Percentiles rank a stretch among this genome's conserved stretches.
Evolutionary conservation across 2,329 filamentous ascomycete genomes (phyloP).

Genomic region (Cladorrhinum sp.): DNA sequence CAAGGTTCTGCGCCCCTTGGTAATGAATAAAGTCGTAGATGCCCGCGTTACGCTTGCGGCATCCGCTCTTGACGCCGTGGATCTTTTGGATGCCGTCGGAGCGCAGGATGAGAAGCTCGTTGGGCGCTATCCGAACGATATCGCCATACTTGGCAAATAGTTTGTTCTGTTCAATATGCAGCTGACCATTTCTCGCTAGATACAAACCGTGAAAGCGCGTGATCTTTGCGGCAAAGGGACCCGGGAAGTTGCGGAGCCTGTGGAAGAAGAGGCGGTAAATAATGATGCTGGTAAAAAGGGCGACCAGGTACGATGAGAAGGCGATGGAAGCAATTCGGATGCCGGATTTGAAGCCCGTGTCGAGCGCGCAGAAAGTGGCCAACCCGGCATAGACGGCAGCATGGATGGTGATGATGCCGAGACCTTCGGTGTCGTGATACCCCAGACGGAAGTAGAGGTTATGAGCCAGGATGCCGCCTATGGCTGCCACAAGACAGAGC

Average conservation of each 20-base stretch:
- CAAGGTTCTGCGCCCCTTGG: no score
- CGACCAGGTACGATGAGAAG: slow-evolving; percentile 13
- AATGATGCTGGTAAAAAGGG: slow-evolving; percentile 31
- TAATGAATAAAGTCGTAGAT: no score
- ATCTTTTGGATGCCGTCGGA: slow-evolving; percentile 22
- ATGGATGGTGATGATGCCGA: no score
- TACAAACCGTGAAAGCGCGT: slow-evolving; percentile 46
- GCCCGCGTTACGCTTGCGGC: slow-evolving; percentile 20
- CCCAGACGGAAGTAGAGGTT: no score
- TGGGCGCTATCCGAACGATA: slow-evolving; percentile 26
- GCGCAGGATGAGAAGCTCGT: slow-evolving; percentile 23
- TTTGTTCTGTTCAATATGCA: slow-evolving; percentile 16
- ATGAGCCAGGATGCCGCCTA: no score
- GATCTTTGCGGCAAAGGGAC: slow-evolving; percentile 44
- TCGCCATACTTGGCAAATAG: slow-evolving; percentile 32
- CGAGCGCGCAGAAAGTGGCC: no score
- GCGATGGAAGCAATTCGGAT: no score
- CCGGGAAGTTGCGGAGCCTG: slow-evolving; percentile 12
- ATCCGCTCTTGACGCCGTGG: slow-evolving; percentile 25
- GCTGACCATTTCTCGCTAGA: slow-evolving; percentile 23
- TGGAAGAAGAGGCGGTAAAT: slow-evolving; percentile 34
- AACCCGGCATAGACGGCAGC: no score
- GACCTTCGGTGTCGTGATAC: no score
- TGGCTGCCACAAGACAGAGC: no score
- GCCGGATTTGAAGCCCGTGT: no score